Percentiles rank a stretch among this genome's conserved stretches.
These are phyloP conservation scores for Corymbia calophylla DNA, from an alignment of 441 rosid species.

Conservation along the genomic window DNA sequence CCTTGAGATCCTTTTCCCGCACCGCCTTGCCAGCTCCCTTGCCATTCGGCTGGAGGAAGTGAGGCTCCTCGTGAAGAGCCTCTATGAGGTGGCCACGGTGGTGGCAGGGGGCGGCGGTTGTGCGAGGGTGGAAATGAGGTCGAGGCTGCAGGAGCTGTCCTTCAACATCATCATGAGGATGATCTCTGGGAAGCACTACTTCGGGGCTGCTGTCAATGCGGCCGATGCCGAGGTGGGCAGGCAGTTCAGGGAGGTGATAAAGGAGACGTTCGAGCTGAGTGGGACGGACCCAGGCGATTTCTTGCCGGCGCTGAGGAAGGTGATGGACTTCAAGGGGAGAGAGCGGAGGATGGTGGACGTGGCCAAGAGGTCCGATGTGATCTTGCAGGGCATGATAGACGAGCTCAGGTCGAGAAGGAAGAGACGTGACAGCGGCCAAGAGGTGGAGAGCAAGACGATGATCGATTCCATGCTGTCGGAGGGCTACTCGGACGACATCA, in stretches of 20 bases:
- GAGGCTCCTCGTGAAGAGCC: background rate
- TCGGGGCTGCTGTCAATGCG: background rate
- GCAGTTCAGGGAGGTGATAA: constrained; percentile 4
- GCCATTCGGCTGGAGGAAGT: background rate
- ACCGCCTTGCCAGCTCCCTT: background rate
- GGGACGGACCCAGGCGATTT: constrained; percentile 12
- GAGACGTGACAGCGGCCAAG: background rate
- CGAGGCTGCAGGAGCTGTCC: constrained; percentile 6
- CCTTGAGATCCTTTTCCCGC: background rate
- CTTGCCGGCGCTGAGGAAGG: constrained; percentile 13
- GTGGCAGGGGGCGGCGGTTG: background rate
- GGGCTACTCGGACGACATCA: background rate
- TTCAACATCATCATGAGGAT: constrained; percentile 18
- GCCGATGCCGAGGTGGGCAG: background rate
- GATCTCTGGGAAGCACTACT: constrained; percentile 14
- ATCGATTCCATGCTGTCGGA: background rate
- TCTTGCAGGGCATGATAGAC: constrained; percentile 1
- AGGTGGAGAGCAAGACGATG: background rate
- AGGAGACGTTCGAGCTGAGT: constrained; percentile 1
- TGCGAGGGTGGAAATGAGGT: constrained; percentile 1
- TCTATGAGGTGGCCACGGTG: background rate
- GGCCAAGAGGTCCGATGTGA: background rate
- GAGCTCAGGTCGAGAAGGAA: background rate
- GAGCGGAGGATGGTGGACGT: background rate
- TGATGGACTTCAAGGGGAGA: constrained; percentile 1